Percentiles rank a stretch among this genome's conserved stretches.
Conservation (phyloP, 768 basidiomycete species). For the Lanmaoa pseudosensibilis region DNA sequence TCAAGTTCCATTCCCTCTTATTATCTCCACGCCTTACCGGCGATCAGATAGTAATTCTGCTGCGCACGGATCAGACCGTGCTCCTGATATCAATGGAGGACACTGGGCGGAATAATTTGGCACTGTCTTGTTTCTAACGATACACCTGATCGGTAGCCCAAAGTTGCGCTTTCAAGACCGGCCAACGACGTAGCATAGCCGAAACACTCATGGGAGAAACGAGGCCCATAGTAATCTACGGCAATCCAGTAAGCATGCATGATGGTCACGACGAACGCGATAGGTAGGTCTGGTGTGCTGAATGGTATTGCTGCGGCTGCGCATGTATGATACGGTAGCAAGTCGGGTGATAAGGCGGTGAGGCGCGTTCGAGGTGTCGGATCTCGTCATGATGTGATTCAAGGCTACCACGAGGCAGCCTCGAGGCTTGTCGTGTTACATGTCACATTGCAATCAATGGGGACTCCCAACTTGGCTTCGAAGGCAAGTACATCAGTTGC, state of each 20-base stretch:
- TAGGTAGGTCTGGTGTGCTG: background rate
- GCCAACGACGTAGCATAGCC: background rate
- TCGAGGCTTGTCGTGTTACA: slow-evolving; percentile 11
- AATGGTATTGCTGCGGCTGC: background rate
- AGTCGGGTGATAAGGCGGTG: background rate
- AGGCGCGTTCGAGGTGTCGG: no score
- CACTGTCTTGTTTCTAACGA: no score
- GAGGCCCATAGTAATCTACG: background rate
- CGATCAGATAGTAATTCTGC: background rate
- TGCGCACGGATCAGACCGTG: background rate
- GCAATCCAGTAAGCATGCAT: background rate
- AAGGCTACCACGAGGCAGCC: slow-evolving; percentile 12
- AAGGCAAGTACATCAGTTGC: background rate
- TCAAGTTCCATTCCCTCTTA: slow-evolving; percentile 1
- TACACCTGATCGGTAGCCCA: background rate
- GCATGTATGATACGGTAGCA: background rate
- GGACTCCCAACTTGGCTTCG: background rate
- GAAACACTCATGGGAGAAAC: background rate
- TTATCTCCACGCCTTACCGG: background rate
- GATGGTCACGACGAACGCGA: background rate
- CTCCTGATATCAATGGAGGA: background rate
- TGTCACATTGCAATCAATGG: background rate
- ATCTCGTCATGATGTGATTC: no score
- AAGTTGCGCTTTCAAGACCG: background rate
- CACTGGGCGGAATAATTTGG: background rate